Percentiles rank a stretch among this genome's conserved stretches.
phyloP scores from a whole-genome alignment of 169 alveolate genomes.

The Sarcocystis neurona region DNA sequence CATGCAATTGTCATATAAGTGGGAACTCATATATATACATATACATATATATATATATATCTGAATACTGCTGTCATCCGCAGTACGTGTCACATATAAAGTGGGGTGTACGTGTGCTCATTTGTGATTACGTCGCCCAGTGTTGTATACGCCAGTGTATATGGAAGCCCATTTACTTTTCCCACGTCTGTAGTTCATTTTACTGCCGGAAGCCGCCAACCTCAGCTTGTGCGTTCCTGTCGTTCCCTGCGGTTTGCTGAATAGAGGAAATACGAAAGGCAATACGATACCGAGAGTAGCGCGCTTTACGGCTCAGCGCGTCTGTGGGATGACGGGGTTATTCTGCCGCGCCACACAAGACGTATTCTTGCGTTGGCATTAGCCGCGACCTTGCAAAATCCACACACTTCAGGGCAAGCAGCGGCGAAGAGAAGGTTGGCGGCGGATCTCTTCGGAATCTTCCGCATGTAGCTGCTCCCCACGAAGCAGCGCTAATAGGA shows the following conservation, averaged over 20 bases:
- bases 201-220: too few relatives aligned
- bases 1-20: too few relatives aligned
- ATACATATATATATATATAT: too few relatives aligned
- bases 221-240: not conserved
- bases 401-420: not conserved
- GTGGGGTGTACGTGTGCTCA: too few relatives aligned
- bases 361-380: constrained; percentile 64
- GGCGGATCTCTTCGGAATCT: not conserved
- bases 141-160: too few relatives aligned
- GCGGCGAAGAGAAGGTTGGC: not conserved
- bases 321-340: constrained; percentile 88
- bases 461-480: constrained; percentile 11
- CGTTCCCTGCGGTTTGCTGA: not conserved
- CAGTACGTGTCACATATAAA: too few relatives aligned
- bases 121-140: too few relatives aligned
- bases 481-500: too few relatives aligned
- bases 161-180: too few relatives aligned
- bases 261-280: constrained; percentile 55
- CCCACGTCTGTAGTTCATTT: too few relatives aligned
- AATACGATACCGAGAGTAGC: constrained; percentile 75
- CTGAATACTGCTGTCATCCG: too few relatives aligned
- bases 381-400: constrained; percentile 51
- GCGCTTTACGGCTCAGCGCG: constrained; percentile 80
- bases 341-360: constrained; percentile 76
- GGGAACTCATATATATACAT: too few relatives aligned